Evolutionary conservation across 2,329 filamentous ascomycete species (phyloP), one percentile per base, ranked within the genome.

Genomic region (Trichoderma afroharzianum): DNA sequence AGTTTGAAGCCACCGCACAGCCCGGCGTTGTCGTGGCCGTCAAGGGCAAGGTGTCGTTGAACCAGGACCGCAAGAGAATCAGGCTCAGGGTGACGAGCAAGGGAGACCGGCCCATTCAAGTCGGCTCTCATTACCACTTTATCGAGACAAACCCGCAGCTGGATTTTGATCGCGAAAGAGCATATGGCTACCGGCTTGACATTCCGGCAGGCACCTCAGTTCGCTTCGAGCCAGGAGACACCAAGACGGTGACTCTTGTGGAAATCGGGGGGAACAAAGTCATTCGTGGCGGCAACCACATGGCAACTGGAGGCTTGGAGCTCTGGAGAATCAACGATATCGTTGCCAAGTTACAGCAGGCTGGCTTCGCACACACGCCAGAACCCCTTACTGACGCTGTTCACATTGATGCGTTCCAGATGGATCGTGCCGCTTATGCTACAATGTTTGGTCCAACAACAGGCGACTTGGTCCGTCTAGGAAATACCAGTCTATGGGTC

Each of bases 41-140:
- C 47, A 93, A 92, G 77, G 88, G 86, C 36, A 87, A 85, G 62
- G 88, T 98, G 69, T 82, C 83, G 64, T 82, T 98, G 76, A 97
- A 94, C 79, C 86, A 91, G 76, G 91, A 91, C 50, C 87, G 94
- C 68, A 90, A 88, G 81, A 88, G 95, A 73, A 91, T 95, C 74
- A 87, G 83, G 72, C 83, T 98, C 50, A 90, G 86, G 78, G 93
- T 98, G 53, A 94, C 91, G 74, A 97, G 93, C 81, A 93, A 88
- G 76, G 95, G 95, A 7, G 95, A 98, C 81, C 86, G 95, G 36
- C 95, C 95, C 1, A 92, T 98, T 73, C 95, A 98, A 85, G 92
- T 95, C 72, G 95, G 95, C 36, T 97, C 94, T 36, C 95, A 98
- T 82, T 98, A 97, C 81, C 95, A 98, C 82, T 97, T 98, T 80